Evolutionary conservation across 129 eudicot genomes (phyloP).

Genomic region (Tagetes erecta): DNA sequence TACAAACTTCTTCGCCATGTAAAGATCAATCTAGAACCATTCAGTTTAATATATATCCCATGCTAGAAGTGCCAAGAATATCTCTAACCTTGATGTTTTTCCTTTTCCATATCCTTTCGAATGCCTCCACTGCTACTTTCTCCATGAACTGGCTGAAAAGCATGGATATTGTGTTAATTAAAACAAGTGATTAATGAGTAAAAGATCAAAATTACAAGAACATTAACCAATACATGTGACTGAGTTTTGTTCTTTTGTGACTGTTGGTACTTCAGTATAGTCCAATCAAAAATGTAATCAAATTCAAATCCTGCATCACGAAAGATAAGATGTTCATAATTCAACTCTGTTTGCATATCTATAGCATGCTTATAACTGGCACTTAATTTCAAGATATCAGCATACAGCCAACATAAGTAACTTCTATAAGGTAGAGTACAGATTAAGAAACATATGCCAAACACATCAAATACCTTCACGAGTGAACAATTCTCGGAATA

Average conservation of each 20-base stretch:
- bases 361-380: background rate
- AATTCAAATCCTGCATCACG: slow-evolving; percentile 67
- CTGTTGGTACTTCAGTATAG: slow-evolving; percentile 89
- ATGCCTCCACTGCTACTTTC: slow-evolving; percentile 81
- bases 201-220: slow-evolving; percentile 14
- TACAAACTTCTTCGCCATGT: slow-evolving; percentile 7
- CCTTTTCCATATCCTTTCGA: slow-evolving; percentile 55
- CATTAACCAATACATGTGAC: slow-evolving; percentile 47
- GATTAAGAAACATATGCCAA: background rate
- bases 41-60: background rate
- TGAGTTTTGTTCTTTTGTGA: slow-evolving; percentile 67
- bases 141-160: slow-evolving; percentile 69
- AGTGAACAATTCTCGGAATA: slow-evolving; percentile 85
- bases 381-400: background rate
- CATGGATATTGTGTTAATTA: slow-evolving; percentile 18
- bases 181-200: slow-evolving; percentile 4
- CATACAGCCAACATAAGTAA: background rate
- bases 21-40: slow-evolving; percentile 1
- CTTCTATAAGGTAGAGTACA: background rate
- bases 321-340: background rate
- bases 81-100: slow-evolving; percentile 75
- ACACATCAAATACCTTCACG: slow-evolving; percentile 68
- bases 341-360: slow-evolving; percentile 2
- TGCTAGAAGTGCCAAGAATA: background rate
- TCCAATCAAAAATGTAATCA: slow-evolving; percentile 96